Evolutionary conservation across 768 basidiomycete species (phyloP).

Genomic region (Phlebiopsis flavidoalba): DNA sequence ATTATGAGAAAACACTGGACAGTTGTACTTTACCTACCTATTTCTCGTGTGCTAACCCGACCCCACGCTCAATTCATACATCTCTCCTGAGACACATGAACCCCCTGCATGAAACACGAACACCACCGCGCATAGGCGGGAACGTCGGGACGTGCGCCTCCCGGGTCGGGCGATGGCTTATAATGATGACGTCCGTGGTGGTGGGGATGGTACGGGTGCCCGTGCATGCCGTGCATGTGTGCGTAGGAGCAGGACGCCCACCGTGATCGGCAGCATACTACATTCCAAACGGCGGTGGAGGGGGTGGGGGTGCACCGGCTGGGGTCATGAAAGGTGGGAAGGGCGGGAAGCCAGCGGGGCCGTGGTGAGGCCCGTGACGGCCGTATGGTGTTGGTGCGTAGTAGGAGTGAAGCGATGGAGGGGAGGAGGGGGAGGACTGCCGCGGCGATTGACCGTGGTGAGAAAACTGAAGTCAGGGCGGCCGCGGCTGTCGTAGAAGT

Average conservation of each 20-base stretch:
- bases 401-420: too few species aligned
- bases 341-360: neutral
- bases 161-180: neutral
- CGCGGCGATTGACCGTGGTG: neutral
- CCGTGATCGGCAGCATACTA: neutral
- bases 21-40: too few species aligned
- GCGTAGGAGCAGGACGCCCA: neutral
- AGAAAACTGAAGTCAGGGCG: too few species aligned
- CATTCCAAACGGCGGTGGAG: neutral
- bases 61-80: neutral
- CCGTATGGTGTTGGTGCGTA: neutral
- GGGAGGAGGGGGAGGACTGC: too few species aligned
- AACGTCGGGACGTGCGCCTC: neutral
- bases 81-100: neutral
- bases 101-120: neutral
- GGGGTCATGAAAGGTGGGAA: neutral
- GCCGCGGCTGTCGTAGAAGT: neutral
- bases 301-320: too few species aligned
- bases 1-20: too few species aligned
- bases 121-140: neutral
- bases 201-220: neutral
- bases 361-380: neutral
- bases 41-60: too few species aligned
- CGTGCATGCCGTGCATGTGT: neutral
- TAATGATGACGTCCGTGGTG: neutral